phyloP scores from a whole-genome alignment of 495 filamentous ascomycete genomes.

The Talaromyces adpressus region DNA sequence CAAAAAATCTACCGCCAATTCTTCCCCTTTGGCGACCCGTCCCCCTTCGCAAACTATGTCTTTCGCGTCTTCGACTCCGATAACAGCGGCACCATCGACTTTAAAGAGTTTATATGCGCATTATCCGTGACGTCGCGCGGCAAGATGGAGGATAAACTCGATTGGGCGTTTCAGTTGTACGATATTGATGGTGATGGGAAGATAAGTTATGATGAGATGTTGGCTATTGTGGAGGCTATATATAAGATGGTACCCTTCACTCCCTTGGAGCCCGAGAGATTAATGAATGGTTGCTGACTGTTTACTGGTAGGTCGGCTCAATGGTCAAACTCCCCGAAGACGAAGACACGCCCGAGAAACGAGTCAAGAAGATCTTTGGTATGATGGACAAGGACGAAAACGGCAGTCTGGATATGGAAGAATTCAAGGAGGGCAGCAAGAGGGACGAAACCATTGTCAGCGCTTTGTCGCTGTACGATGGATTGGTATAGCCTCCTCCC shows the following conservation, averaged over 20 bases:
- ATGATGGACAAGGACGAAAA: slow-evolving; percentile 99
- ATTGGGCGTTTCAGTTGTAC: slow-evolving; percentile 99
- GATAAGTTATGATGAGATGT: slow-evolving; percentile 98
- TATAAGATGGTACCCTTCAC: slow-evolving; percentile 83
- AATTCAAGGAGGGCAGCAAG: slow-evolving; percentile 99
- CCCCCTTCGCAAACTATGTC: slow-evolving; percentile 95
- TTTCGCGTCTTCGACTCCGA: slow-evolving; percentile 99
- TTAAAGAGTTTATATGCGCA: slow-evolving; percentile 99
- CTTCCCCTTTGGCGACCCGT: slow-evolving; percentile 97
- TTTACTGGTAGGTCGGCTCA: slow-evolving; percentile 61
- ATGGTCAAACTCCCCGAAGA: slow-evolving; percentile 99
- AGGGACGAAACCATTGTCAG: slow-evolving; percentile 99
- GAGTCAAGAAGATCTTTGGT: slow-evolving; percentile 94
- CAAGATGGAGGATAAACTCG: slow-evolving; percentile 98
- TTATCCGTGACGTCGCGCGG: slow-evolving; percentile 93
- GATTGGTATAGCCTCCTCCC: slow-evolving; percentile 58
- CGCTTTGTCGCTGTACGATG: slow-evolving; percentile 92
- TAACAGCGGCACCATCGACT: slow-evolving; percentile 95
- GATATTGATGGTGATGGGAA: slow-evolving; percentile 98
- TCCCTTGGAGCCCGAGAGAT: too few species aligned
- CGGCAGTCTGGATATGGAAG: slow-evolving; percentile 82
- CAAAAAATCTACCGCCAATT: slow-evolving; percentile 99
- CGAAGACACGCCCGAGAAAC: slow-evolving; percentile 98
- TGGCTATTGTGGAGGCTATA: slow-evolving; percentile 96
- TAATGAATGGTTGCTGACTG: too few species aligned